phyloP scores from a whole-genome alignment of 352 stramenopile genomes.

The Phytophthora uliginosa region DNA sequence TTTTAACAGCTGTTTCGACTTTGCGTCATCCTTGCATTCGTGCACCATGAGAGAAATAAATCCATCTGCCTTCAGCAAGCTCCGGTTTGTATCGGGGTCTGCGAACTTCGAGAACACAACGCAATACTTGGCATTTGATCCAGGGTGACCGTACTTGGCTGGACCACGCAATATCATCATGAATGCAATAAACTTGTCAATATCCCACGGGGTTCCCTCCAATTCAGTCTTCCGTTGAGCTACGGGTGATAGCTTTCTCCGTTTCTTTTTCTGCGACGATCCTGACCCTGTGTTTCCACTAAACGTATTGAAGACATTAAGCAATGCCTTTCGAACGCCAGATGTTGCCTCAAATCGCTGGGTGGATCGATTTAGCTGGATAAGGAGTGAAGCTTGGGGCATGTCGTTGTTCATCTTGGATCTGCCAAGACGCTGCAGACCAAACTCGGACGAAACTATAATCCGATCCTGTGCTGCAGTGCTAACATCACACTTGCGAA shows the following conservation, averaged over 20 bases:
- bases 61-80: slow-evolving; percentile 43
- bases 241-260: slow-evolving; percentile 45
- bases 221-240: slow-evolving; percentile 12
- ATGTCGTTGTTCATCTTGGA: slow-evolving; percentile 14
- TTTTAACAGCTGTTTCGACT: slow-evolving; percentile 55
- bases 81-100: slow-evolving; percentile 40
- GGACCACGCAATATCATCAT: slow-evolving; percentile 37
- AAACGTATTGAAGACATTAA: slow-evolving; percentile 59
- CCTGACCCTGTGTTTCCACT: slow-evolving; percentile 12
- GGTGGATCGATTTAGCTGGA: slow-evolving; percentile 25
- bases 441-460: slow-evolving; percentile 41
- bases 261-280: slow-evolving; percentile 64
- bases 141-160: slow-evolving; percentile 34
- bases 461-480: slow-evolving; percentile 35
- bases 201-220: slow-evolving; percentile 51
- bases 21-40: slow-evolving; percentile 55
- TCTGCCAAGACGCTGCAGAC: slow-evolving; percentile 31
- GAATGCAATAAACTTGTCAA: slow-evolving; percentile 78
- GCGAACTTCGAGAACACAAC: slow-evolving; percentile 81
- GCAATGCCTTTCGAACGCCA: slow-evolving; percentile 33
- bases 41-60: slow-evolving; percentile 56
- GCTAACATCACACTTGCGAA: slow-evolving; percentile 45
- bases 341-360: slow-evolving; percentile 40
- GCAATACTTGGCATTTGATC: slow-evolving; percentile 46
- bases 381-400: slow-evolving; percentile 21